A percentile compares a stretch with the other conserved stretches of the same genome.
phyloP scores from a whole-genome alignment of 768 basidiomycete genomes.

The Boletus pseudopeckii region DNA sequence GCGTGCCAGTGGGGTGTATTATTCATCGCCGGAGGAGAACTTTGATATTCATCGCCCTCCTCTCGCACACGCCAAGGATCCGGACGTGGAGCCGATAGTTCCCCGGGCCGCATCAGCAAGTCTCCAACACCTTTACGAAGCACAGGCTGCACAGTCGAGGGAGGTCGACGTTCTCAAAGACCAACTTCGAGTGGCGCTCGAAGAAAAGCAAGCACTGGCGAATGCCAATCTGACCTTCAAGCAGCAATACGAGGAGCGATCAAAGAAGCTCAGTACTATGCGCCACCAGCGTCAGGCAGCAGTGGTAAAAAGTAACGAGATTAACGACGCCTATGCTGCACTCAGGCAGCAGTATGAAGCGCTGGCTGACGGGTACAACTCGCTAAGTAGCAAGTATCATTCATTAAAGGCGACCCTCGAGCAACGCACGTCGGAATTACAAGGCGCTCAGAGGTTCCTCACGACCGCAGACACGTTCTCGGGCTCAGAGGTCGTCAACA shows the following conservation, averaged over 20 bases:
- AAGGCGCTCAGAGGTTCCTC: conserved; percentile 42
- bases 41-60: background rate
- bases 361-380: conserved; percentile 13
- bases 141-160: background rate
- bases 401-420: conserved; percentile 31
- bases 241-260: conserved; percentile 8
- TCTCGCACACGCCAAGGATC: background rate
- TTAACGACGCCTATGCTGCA: conserved; percentile 1
- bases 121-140: background rate
- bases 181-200: background rate
- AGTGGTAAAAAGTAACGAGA: conserved; percentile 2
- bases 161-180: conserved; percentile 7
- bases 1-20: background rate
- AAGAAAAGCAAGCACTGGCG: conserved; percentile 8
- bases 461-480: conserved; percentile 40
- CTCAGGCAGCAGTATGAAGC: conserved; percentile 12
- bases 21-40: background rate
- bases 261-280: background rate
- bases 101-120: background rate
- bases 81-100: background rate
- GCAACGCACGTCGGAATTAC: conserved; percentile 40
- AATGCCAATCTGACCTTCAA: background rate
- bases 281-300: conserved; percentile 7
- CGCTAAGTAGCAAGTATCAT: conserved; percentile 5
- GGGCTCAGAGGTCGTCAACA: conserved; percentile 41